Evolutionary conservation across 176 grass and related monocot genomes (phyloP).

Genomic region (Musa acuminata): DNA sequence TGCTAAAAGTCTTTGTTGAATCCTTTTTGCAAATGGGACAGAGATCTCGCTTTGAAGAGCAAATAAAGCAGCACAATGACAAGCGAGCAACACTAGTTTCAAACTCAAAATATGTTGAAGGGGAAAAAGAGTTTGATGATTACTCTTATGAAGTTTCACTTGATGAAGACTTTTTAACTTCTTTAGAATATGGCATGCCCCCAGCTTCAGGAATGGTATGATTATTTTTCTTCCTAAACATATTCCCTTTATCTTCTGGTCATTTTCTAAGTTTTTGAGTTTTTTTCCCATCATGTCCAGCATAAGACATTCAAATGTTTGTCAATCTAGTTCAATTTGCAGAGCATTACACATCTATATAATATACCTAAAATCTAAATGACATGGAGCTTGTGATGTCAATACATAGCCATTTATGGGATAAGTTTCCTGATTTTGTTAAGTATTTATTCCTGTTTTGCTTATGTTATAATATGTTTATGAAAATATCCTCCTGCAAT

Average conservation of each 20-base stretch:
- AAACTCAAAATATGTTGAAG: slow-evolving; percentile 43
- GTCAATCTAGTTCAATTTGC: neutral
- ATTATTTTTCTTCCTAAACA: neutral
- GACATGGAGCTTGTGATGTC: neutral
- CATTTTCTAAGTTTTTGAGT: neutral
- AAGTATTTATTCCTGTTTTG: too few relatives aligned
- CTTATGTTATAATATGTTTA: too few relatives aligned
- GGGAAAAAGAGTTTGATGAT: slow-evolving; percentile 44
- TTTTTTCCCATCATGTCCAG: neutral
- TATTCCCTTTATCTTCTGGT: neutral
- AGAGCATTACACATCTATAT: neutral
- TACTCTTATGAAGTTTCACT: slow-evolving; percentile 87
- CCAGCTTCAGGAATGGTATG: slow-evolving; percentile 96
- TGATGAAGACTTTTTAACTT: slow-evolving; percentile 90
- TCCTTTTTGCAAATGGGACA: slow-evolving; percentile 16
- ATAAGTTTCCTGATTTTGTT: neutral
- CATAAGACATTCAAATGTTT: neutral
- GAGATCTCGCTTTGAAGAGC: slow-evolving; percentile 88
- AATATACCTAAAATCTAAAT: neutral
- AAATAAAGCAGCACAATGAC: slow-evolving; percentile 89
- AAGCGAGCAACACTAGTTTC: slow-evolving; percentile 55
- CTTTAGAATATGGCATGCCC: slow-evolving; percentile 96
- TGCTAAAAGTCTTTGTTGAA: neutral
- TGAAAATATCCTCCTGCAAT: too few relatives aligned
- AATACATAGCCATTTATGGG: neutral